Base-by-base conservation (phyloP, 345 rosid species). In the Pseudoturritis turrita region DNA sequence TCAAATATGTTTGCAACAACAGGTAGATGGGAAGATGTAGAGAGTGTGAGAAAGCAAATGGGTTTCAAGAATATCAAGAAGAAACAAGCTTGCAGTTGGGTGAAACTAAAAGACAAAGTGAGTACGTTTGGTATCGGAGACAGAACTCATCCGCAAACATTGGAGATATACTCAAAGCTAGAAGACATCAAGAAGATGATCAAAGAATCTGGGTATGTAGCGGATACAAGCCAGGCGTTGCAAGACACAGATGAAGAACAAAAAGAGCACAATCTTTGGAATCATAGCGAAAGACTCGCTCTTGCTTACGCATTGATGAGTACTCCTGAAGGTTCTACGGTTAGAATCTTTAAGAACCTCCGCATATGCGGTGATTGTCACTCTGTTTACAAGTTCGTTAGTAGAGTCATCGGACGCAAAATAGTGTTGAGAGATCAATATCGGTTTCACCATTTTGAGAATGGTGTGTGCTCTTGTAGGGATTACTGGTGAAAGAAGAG, bases 211-310 rank as follows among this genome's bases (percentile, higher is more conserved):
- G 96, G 98, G 43, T 88, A 87, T 68, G 77, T 90, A 19, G 83
- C 97, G 13, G 91, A 92, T 62, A 92, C 90, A 15, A 87, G 90
- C 83, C 77, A 77, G 54, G 86, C 91, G 18, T 79, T 90, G 81
- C 98, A 90, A 52, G 98, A 92, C 65, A 90, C 93, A 26, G 93
- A 92, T 72, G 98, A 88, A 72, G 98, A 93, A 75, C 96, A 90
- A 45, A 93, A 88, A 76, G 98, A 90, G 62, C 93, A 88, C 21
- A 86, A 85, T 75, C 90, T 90, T 37, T 88, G 97, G 98, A 87
- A 83, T 68, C 97, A 90, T 55, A 88, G 97, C 33, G 97, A 90
- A 80, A 86, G 94, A 82, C 87, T 93, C 1, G 98, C 98, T 12
- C 96, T 93, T 60, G 91, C 92, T 37, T 93, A 82, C 45, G 81